phyloP scores from a whole-genome alignment of 352 stramenopile species.

The Halophytophthora batemanensis region DNA sequence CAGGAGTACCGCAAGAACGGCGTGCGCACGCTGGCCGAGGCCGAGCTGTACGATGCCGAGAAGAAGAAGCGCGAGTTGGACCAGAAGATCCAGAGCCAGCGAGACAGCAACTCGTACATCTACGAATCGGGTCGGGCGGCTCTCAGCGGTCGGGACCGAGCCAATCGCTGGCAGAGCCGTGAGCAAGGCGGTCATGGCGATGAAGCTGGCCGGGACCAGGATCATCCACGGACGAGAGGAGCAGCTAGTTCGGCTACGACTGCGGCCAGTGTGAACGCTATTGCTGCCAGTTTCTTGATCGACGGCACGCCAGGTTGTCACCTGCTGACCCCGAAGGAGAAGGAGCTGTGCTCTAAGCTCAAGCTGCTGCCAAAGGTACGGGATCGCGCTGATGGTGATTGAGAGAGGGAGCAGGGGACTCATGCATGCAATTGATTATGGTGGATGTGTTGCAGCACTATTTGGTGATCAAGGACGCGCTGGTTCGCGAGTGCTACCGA shows the following conservation, averaged over 20 bases:
- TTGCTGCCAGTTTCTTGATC: constrained; percentile 62
- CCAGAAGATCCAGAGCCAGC: constrained; percentile 84
- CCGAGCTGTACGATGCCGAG: constrained; percentile 93
- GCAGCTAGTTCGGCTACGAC: constrained; percentile 4
- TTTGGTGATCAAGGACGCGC: constrained; percentile 93
- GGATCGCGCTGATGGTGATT: neutral
- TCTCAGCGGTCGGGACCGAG: constrained; percentile 57
- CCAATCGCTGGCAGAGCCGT: constrained; percentile 65
- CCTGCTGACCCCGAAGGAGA: constrained; percentile 89
- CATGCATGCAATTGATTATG: constrained; percentile 5
- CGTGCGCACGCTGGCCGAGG: constrained; percentile 92
- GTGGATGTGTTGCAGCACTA: constrained; percentile 68
- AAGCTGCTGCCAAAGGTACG: constrained; percentile 87
- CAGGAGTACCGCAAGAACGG: constrained; percentile 96
- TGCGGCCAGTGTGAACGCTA: constrained; percentile 21
- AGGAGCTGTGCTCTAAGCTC: constrained; percentile 86
- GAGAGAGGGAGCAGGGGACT: neutral
- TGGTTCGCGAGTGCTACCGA: constrained; percentile 88
- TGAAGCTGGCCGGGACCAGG: constrained; percentile 9
- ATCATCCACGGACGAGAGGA: constrained; percentile 32
- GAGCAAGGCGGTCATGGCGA: constrained; percentile 39
- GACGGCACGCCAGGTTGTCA: constrained; percentile 81
- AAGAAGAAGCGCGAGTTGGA: constrained; percentile 93
- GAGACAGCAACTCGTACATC: constrained; percentile 84
- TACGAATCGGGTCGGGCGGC: constrained; percentile 68